Percentiles rank a stretch among this genome's conserved stretches.
These are phyloP conservation scores for Boehmeria nivea DNA, from an alignment of 306 rosid genomes.

Conservation along the genomic window DNA sequence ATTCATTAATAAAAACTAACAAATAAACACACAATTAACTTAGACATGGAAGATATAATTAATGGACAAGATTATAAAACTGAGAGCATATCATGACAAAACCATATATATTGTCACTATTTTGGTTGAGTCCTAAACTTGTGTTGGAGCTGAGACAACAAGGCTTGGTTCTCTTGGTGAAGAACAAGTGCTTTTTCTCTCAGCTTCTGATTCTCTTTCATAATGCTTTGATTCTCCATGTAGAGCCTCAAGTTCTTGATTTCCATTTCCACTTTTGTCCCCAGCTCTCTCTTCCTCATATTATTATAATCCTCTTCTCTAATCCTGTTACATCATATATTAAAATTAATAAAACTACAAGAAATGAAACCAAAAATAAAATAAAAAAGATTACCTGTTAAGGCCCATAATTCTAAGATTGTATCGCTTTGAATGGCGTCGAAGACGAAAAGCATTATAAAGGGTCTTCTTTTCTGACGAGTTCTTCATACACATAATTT, in stretches of 20 bases:
- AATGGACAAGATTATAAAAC: too few relatives aligned
- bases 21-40: too few relatives aligned
- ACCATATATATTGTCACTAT: too few relatives aligned
- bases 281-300: slow-evolving; percentile 14
- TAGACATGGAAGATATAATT: too few relatives aligned
- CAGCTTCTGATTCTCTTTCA: slow-evolving; percentile 69
- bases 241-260: slow-evolving; percentile 60
- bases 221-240: slow-evolving; percentile 58
- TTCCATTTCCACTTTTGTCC: slow-evolving; percentile 43
- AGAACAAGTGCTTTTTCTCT: slow-evolving; percentile 72
- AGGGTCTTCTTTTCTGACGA: slow-evolving; percentile 29
- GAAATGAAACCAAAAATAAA: background rate
- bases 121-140: too few relatives aligned
- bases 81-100: too few relatives aligned
- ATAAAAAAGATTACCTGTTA: slow-evolving; percentile 37
- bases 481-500: slow-evolving; percentile 41
- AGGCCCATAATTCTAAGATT: slow-evolving; percentile 39
- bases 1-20: too few relatives aligned
- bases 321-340: slow-evolving; percentile 31
- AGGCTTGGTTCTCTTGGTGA: slow-evolving; percentile 61
- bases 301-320: slow-evolving; percentile 28
- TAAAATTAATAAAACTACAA: background rate
- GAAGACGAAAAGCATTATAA: slow-evolving; percentile 18
- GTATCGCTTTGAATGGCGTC: slow-evolving; percentile 30
- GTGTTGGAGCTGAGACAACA: slow-evolving; percentile 42